Evolutionary conservation across 2,329 filamentous ascomycete species (phyloP).

Genomic region (Colletotrichum karsti): DNA sequence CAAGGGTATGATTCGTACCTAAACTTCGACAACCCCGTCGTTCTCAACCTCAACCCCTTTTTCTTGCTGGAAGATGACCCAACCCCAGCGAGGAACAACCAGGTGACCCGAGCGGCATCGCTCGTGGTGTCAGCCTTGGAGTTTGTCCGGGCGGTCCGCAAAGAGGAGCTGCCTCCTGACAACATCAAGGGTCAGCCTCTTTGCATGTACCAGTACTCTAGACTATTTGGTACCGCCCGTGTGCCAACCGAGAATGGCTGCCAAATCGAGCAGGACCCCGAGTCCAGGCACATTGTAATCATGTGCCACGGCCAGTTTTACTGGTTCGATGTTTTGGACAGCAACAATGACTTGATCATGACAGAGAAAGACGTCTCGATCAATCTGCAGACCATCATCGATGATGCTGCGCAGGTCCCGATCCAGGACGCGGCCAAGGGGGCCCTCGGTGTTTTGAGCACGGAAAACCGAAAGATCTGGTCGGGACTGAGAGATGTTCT

Average conservation of each 20-base stretch:
- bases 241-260: conserved; percentile 95
- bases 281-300: conserved; percentile 93
- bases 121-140: conserved; percentile 89
- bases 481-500: conserved; percentile 89
- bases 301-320: conserved; percentile 97
- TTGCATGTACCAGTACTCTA: conserved; percentile 98
- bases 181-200: conserved; percentile 83
- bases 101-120: conserved; percentile 93
- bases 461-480: conserved; percentile 97
- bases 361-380: conserved; percentile 91
- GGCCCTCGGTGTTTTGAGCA: conserved; percentile 91
- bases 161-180: conserved; percentile 92
- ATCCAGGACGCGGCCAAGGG: conserved; percentile 97
- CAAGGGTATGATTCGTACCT: conserved; percentile 98
- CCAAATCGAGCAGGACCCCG: conserved; percentile 92
- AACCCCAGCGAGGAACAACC: conserved; percentile 94
- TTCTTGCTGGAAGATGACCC: conserved; percentile 98
- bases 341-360: conserved; percentile 96
- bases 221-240: conserved; percentile 92
- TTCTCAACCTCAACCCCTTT: conserved; percentile 97
- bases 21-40: conserved; percentile 97
- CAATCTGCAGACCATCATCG: conserved; percentile 90
- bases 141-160: conserved; percentile 91
- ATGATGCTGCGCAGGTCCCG: conserved; percentile 88
- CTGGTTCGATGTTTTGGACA: conserved; percentile 97